These are phyloP conservation scores for Colletotrichum endophyticum DNA, from an alignment of 2,329 filamentous ascomycete genomes.

Conservation along the genomic window DNA sequence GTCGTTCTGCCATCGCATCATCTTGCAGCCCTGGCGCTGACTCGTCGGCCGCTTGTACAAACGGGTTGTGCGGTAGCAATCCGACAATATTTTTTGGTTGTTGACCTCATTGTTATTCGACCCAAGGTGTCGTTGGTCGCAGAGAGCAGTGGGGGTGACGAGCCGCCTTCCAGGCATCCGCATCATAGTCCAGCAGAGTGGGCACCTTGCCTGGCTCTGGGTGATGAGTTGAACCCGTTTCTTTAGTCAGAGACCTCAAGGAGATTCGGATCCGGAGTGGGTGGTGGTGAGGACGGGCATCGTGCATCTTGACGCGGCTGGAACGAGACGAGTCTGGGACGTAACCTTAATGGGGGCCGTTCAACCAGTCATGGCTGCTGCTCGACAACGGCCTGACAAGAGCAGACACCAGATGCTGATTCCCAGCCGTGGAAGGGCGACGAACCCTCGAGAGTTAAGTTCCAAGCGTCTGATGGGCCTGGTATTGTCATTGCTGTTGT, in stretches of 20 bases:
- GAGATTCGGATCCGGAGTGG: constrained; percentile 3
- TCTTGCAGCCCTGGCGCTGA: not conserved
- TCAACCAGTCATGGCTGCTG: not conserved
- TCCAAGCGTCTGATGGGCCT: not conserved
- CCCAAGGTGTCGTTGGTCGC: not conserved
- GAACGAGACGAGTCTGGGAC: constrained; percentile 21
- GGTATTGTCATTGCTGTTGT: not conserved
- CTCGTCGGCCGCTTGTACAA: not conserved
- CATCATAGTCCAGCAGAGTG: not conserved
- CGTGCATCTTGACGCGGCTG: constrained; percentile 12
- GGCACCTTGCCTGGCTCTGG: not conserved
- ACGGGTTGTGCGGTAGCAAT: not conserved
- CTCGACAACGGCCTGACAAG: not conserved
- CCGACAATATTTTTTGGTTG: not conserved
- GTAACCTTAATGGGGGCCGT: constrained; percentile 10
- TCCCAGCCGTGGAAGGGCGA: not conserved
- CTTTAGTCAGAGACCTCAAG: not conserved
- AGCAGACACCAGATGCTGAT: not conserved
- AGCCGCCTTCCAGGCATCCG: not conserved
- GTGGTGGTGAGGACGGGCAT: not conserved
- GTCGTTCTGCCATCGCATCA: not conserved
- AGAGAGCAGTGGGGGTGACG: not conserved
- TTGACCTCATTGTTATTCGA: no score
- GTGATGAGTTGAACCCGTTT: not conserved
- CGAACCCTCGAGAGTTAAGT: not conserved